phyloP scores from a whole-genome alignment of 2,329 filamentous ascomycete species.

The Ophiostoma ips region DNA sequence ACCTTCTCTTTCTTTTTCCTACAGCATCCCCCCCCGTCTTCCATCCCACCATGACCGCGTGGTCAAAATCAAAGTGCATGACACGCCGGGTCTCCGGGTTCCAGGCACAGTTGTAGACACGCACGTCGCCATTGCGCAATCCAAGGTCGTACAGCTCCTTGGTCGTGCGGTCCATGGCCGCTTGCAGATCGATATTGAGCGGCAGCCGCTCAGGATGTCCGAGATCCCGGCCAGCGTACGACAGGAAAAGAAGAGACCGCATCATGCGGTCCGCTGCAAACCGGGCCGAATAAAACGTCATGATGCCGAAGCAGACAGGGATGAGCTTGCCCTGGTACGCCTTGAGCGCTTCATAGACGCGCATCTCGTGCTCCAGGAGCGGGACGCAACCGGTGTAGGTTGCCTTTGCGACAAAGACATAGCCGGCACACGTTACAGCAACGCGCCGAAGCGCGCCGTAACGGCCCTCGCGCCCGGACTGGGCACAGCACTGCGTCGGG shows the following conservation, averaged over 20 bases:
- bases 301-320: not conserved
- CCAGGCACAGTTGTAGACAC: conserved; percentile 3
- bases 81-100: conserved; percentile 1
- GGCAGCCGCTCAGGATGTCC: not conserved
- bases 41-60: not conserved
- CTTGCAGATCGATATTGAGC: not conserved
- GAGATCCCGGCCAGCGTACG: not conserved
- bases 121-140: not conserved
- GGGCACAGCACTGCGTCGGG: not conserved
- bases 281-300: not conserved
- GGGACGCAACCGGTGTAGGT: not conserved
- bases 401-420: conserved; percentile 1
- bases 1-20: not conserved
- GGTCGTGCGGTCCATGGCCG: conserved; percentile 2
- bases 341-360: not conserved
- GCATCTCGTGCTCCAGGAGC: not conserved
- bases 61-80: conserved; percentile 4
- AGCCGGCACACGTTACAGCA: not conserved
- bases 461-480: not conserved
- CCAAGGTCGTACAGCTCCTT: not conserved
- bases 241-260: not conserved
- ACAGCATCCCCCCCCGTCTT: not conserved
- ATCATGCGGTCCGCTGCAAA: not conserved
- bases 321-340: conserved; percentile 1
- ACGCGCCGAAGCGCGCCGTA: not conserved